Base-by-base conservation (phyloP, 176 grass and related monocot genomes). In the Rhynchospora pubera region DNA sequence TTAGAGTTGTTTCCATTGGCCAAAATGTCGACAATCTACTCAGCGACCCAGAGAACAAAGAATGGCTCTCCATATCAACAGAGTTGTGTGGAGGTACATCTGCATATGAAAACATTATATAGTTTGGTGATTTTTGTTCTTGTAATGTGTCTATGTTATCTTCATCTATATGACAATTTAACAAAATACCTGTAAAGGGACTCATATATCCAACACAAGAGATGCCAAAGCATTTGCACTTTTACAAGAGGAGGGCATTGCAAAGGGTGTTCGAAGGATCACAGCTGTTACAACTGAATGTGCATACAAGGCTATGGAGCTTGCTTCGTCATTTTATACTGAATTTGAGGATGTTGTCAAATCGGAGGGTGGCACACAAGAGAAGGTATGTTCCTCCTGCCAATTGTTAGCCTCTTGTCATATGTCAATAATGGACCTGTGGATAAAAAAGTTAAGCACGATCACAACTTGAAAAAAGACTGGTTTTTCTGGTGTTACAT, bases 161-260 rank as follows among this genome's bases (percentile, higher is more conserved):
- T 79, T 5, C 9, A 59, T 26, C 59, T 80, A 42, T 79, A 18
- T 79, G 67, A 87, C 26, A 81, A 87, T 39, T 2, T 39, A 39
- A 39, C 39, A 2, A 60, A 56, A 78, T 64, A 50, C 51, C 2
- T 79, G 43, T 82, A 82, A 99, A 39, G 96, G 95, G 50, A 98
- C 95, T 68, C 95, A 98, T 82, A 89, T 98, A 65, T 84, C 82
- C 24, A 98, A 98, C 81, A 94, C 95, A 21, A 86, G 69, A 65
- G 89, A 99, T 12, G 95, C 92, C 11, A 84, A 91, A 84, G 90
- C 89, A 88, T 94, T 94, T 85, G 87, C 89, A 4, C 92, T 98
- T 61, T 78, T 98, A 74, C 92, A 91, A 59, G 95, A 98, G 32
- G 95, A 98, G 90, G 92, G 95, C 82, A 93, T 98, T 48, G 95